phyloP scores from a whole-genome alignment of 129 eudicot genomes.

The Ambrosia trifida region DNA sequence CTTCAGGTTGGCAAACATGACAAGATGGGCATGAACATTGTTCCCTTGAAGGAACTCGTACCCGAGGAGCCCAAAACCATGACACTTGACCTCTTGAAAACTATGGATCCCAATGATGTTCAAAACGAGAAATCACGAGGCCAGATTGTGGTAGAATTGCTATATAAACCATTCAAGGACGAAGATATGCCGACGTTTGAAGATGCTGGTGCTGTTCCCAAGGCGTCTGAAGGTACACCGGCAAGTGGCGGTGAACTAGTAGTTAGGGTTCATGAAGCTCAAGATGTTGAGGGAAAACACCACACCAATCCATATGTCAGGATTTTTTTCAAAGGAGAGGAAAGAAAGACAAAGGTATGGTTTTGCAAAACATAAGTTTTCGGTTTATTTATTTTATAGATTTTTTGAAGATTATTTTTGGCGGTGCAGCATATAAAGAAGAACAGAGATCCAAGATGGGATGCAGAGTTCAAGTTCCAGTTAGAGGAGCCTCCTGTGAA shows the following conservation, averaged over 20 bases:
- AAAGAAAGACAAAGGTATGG: slow-evolving; percentile 81
- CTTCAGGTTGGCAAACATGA: slow-evolving; percentile 84
- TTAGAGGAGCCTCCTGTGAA: slow-evolving; percentile 85
- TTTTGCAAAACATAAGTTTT: not conserved
- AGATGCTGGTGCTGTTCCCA: slow-evolving; percentile 46
- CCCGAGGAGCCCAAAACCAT: slow-evolving; percentile 73
- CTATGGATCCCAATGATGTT: slow-evolving; percentile 66
- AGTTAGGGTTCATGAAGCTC: slow-evolving; percentile 82
- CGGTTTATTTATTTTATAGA: not conserved
- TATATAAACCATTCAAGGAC: slow-evolving; percentile 86
- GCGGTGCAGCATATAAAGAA: slow-evolving; percentile 70
- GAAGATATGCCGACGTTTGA: slow-evolving; percentile 63
- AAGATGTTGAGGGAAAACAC: slow-evolving; percentile 95
- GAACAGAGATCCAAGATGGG: slow-evolving; percentile 96
- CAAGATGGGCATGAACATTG: slow-evolving; percentile 89
- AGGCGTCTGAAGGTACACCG: slow-evolving; percentile 93
- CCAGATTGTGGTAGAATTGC: slow-evolving; percentile 66
- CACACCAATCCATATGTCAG: slow-evolving; percentile 90
- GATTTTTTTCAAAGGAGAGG: slow-evolving; percentile 80
- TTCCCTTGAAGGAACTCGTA: slow-evolving; percentile 66
- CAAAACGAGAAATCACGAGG: slow-evolving; percentile 89
- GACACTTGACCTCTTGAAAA: slow-evolving; percentile 75
- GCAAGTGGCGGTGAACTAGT: slow-evolving; percentile 82
- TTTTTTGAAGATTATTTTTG: not conserved
- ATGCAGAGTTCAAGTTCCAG: slow-evolving; percentile 71